phyloP scores from a whole-genome alignment of 371 early-diverging fungal genomes.

The Mucor lusitanicus region DNA sequence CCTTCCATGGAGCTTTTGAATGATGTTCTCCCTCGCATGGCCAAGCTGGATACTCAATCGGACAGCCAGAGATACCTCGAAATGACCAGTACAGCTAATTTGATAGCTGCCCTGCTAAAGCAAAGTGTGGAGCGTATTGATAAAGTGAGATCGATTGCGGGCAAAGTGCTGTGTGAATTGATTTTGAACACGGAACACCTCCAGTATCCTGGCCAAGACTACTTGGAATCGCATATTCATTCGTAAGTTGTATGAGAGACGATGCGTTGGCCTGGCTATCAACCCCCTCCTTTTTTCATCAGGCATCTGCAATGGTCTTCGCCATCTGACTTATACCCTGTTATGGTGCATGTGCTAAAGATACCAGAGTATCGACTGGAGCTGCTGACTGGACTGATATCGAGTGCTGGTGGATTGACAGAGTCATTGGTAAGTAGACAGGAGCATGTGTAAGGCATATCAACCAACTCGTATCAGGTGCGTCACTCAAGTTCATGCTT shows the following conservation, averaged over 20 bases:
- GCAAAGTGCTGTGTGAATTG: conserved; percentile 51
- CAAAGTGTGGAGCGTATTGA: conserved; percentile 87
- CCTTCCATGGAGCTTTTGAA: conserved; percentile 66
- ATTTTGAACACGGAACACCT: conserved; percentile 26
- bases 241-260: background rate
- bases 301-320: conserved; percentile 64
- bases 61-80: conserved; percentile 27
- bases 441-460: background rate
- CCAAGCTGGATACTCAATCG: conserved; percentile 32
- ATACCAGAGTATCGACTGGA: conserved; percentile 61
- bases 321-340: conserved; percentile 67
- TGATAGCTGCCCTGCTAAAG: conserved; percentile 59
- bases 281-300: background rate
- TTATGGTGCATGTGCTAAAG: conserved; percentile 58
- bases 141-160: conserved; percentile 70
- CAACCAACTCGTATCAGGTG: conserved; percentile 44
- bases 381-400: conserved; percentile 67
- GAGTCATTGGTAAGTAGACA: conserved; percentile 68
- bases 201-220: conserved; percentile 28
- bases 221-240: conserved; percentile 22
- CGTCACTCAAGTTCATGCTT: conserved; percentile 69
- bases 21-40: conserved; percentile 46
- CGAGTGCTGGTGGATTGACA: conserved; percentile 80
- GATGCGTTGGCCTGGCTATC: no score
- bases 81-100: conserved; percentile 10